These are phyloP conservation scores for Rubia yunnanensis DNA, from an alignment of 257 asterid genomes.

Conservation along the genomic window DNA sequence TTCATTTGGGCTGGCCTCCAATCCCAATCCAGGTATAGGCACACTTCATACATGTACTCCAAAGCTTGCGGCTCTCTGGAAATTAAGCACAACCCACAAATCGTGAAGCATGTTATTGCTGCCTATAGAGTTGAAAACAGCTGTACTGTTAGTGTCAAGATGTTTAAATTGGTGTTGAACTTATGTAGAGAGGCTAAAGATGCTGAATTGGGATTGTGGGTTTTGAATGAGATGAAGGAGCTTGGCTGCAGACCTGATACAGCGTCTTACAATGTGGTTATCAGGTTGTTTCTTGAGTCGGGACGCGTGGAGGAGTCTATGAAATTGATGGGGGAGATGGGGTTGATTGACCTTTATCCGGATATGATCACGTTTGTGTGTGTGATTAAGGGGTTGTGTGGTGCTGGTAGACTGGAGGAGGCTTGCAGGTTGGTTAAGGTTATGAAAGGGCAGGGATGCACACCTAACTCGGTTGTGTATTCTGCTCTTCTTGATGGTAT, in stretches of 20 bases:
- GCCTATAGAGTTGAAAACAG: slow-evolving; percentile 36
- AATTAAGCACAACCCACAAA: slow-evolving; percentile 35
- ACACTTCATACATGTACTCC: slow-evolving; percentile 37
- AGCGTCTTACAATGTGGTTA: slow-evolving; percentile 58
- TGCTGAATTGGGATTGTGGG: slow-evolving; percentile 58
- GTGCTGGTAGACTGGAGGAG: slow-evolving; percentile 55
- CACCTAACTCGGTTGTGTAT: slow-evolving; percentile 53
- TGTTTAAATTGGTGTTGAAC: neutral
- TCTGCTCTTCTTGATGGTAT: slow-evolving; percentile 64
- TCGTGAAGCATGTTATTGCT: slow-evolving; percentile 45
- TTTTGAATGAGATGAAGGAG: slow-evolving; percentile 73
- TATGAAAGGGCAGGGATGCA: slow-evolving; percentile 61
- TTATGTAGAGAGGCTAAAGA: slow-evolving; percentile 23
- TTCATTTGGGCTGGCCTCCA: slow-evolving; percentile 88
- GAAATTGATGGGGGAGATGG: slow-evolving; percentile 70
- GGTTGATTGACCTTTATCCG: slow-evolving; percentile 55
- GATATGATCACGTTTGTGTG: slow-evolving; percentile 53
- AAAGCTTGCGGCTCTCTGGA: slow-evolving; percentile 54
- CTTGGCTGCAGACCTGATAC: slow-evolving; percentile 61
- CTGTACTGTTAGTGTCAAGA: slow-evolving; percentile 4
- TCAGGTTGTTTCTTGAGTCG: slow-evolving; percentile 47
- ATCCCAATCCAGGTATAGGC: slow-evolving; percentile 58
- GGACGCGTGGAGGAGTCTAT: slow-evolving; percentile 46
- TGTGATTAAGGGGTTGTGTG: slow-evolving; percentile 56
- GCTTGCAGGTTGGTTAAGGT: slow-evolving; percentile 43